phyloP scores from a whole-genome alignment of 2,329 filamentous ascomycete genomes.

The Ascochyta viciae-villosae region DNA sequence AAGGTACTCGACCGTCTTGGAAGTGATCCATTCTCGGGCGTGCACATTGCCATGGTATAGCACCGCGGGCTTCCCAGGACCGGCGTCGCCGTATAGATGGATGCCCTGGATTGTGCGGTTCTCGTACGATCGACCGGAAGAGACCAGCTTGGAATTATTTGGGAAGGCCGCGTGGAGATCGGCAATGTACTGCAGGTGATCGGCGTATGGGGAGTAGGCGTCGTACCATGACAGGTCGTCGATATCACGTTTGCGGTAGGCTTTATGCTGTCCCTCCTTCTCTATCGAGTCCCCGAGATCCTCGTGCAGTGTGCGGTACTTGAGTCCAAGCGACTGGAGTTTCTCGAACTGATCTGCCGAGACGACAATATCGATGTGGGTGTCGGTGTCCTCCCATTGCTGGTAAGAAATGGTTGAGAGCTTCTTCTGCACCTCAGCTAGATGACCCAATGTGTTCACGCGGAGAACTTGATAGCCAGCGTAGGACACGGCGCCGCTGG shows the following conservation, averaged over 20 bases:
- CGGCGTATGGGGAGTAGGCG: slow-evolving; percentile 30
- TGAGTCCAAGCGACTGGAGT: slow-evolving; percentile 47
- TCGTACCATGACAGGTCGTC: slow-evolving; percentile 28
- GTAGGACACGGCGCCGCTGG: slow-evolving; percentile 40
- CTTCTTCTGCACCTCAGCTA: slow-evolving; percentile 39
- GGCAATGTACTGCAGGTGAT: slow-evolving; percentile 29
- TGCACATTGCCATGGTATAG: slow-evolving; percentile 26
- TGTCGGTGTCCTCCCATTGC: slow-evolving; percentile 41
- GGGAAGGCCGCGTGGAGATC: slow-evolving; percentile 28
- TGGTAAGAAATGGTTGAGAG: slow-evolving; percentile 45
- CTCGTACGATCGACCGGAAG: slow-evolving; percentile 29
- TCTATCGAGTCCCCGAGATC: slow-evolving; percentile 53
- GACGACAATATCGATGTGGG: slow-evolving; percentile 52
- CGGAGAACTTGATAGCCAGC: slow-evolving; percentile 50
- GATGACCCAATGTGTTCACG: slow-evolving; percentile 41
- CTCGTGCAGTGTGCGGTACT: slow-evolving; percentile 50
- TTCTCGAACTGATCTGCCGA: slow-evolving; percentile 44
- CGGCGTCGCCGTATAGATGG: slow-evolving; percentile 32
- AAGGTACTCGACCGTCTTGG: slow-evolving; percentile 35
- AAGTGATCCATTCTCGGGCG: slow-evolving; percentile 54
- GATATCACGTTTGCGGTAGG: slow-evolving; percentile 19
- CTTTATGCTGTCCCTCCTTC: slow-evolving; percentile 53
- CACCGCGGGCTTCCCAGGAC: slow-evolving; percentile 49
- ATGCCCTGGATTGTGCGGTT: slow-evolving; percentile 33
- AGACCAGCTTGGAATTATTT: slow-evolving; percentile 29